Conservation (phyloP, 2,329 filamentous ascomycete genomes). For the Aspergillus ochraceus region DNA sequence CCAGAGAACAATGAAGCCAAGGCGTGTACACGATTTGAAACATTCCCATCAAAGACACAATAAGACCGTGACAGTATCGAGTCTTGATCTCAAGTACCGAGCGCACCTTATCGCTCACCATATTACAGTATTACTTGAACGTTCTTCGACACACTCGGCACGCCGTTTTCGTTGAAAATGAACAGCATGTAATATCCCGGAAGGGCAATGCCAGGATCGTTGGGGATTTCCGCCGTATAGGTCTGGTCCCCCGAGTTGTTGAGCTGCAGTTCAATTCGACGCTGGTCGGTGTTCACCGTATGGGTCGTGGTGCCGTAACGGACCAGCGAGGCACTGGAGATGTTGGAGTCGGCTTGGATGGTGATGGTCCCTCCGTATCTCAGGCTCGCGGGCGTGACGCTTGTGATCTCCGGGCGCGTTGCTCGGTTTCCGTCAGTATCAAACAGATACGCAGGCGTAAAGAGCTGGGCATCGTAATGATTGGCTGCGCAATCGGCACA, state of each 20-base stretch:
- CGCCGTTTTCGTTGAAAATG: slow-evolving; percentile 44
- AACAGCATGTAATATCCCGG: slow-evolving; percentile 58
- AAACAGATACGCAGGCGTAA: slow-evolving; percentile 56
- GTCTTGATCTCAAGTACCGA: too few relatives aligned
- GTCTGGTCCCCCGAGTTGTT: slow-evolving; percentile 33
- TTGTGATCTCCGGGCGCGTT: slow-evolving; percentile 45
- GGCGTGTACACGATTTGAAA: too few relatives aligned
- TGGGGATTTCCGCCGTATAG: slow-evolving; percentile 27
- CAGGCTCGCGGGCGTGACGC: not conserved
- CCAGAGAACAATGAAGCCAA: too few relatives aligned
- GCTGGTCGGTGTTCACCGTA: slow-evolving; percentile 59
- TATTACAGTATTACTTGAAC: too few relatives aligned
- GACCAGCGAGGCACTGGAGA: slow-evolving; percentile 1
- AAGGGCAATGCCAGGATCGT: slow-evolving; percentile 50
- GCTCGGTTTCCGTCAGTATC: slow-evolving; percentile 29
- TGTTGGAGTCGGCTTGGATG: slow-evolving; percentile 3
- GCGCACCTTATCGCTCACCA: too few relatives aligned
- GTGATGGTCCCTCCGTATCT: not conserved
- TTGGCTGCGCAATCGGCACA: slow-evolving; percentile 51
- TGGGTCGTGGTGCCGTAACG: slow-evolving; percentile 32
- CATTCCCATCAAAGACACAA: too few relatives aligned
- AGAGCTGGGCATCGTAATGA: slow-evolving; percentile 56
- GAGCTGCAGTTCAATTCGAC: slow-evolving; percentile 49
- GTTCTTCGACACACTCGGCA: slow-evolving; percentile 41
- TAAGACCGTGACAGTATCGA: too few relatives aligned